Evolutionary conservation across 306 rosid genomes (phyloP).

Genomic region (Quercus rubra): DNA sequence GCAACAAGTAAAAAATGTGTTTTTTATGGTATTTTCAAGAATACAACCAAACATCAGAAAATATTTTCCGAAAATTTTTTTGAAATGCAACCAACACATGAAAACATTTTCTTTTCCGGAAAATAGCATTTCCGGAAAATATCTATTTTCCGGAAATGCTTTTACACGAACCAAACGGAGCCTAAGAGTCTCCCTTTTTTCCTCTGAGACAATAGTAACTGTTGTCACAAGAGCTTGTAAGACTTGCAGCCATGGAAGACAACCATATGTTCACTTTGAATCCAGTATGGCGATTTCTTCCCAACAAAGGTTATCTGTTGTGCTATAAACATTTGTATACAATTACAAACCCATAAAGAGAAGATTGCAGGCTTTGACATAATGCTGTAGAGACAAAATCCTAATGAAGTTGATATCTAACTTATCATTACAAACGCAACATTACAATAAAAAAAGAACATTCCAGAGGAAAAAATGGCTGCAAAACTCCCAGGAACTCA

Average conservation of each 20-base stretch:
- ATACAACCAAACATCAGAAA: too few species aligned
- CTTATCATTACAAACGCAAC: not conserved
- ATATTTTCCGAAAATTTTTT: too few species aligned
- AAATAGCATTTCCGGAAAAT: too few species aligned
- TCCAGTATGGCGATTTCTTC: not conserved
- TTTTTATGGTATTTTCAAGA: too few species aligned
- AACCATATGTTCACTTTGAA: not conserved
- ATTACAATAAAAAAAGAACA: conserved; percentile 3
- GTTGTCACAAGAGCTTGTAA: not conserved
- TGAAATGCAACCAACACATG: too few species aligned
- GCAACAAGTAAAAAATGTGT: too few species aligned
- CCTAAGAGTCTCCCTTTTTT: too few species aligned
- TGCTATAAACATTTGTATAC: not conserved
- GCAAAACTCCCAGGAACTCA: conserved; percentile 22
- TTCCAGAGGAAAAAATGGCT: conserved; percentile 13
- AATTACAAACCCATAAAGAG: not conserved
- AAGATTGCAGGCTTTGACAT: not conserved
- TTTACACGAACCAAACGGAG: too few species aligned
- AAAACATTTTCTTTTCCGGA: too few species aligned
- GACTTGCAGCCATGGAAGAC: not conserved
- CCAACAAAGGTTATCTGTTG: not conserved
- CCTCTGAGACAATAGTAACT: too few species aligned
- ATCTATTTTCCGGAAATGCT: too few species aligned
- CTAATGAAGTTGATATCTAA: not conserved
- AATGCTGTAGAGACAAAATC: conserved; percentile 3